Conservation (phyloP, 2,329 filamentous ascomycete genomes). For the Daldinia sp. region DNA sequence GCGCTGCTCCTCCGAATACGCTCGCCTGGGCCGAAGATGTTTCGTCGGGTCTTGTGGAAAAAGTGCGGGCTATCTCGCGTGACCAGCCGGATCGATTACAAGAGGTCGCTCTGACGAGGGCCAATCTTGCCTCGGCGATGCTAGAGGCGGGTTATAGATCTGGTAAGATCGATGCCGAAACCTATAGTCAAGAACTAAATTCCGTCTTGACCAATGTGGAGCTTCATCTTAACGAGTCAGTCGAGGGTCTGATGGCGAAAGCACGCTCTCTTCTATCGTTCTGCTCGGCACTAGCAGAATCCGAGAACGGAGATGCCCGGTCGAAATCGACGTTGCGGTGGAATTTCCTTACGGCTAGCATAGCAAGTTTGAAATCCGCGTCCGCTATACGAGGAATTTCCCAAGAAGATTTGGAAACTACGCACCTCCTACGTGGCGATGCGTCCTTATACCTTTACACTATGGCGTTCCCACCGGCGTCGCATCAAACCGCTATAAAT, state of each 20-base stretch:
- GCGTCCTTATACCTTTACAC: constrained; percentile 41
- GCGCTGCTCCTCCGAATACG: constrained; percentile 44
- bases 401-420: constrained; percentile 38
- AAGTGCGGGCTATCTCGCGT: constrained; percentile 35
- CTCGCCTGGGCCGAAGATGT: constrained; percentile 67
- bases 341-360: constrained; percentile 41
- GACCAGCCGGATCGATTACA: constrained; percentile 33
- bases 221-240: constrained; percentile 28
- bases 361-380: constrained; percentile 35
- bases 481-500: constrained; percentile 36
- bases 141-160: constrained; percentile 42
- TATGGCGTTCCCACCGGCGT: constrained; percentile 40
- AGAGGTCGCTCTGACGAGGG: constrained; percentile 43
- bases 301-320: constrained; percentile 21
- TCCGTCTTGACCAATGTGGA: constrained; percentile 39
- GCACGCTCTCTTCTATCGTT: constrained; percentile 43
- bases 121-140: constrained; percentile 39
- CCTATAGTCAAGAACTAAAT: constrained; percentile 43
- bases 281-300: constrained; percentile 40
- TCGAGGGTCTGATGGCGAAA: constrained; percentile 38
- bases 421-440: constrained; percentile 45
- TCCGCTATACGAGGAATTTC: constrained; percentile 34
- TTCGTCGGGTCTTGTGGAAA: constrained; percentile 59
- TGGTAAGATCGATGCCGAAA: constrained; percentile 38
- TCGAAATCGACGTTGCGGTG: constrained; percentile 39